Evolutionary conservation across 176 grass and related monocot species (phyloP).

Genomic region (Saccharum spontaneum): DNA sequence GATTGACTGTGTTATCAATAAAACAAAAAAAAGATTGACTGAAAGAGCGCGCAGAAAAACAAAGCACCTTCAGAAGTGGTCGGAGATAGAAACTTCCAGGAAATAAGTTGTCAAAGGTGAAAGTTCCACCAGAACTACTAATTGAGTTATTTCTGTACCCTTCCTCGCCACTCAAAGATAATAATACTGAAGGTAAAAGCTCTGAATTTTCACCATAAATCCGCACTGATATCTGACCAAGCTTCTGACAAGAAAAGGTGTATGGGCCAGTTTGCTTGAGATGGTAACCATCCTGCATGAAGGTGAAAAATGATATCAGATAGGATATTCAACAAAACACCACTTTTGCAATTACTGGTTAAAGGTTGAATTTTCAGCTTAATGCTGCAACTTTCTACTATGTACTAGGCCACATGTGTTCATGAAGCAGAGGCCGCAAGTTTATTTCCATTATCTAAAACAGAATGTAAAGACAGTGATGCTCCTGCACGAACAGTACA

Average conservation of each 20-base stretch:
- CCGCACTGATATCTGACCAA: slow-evolving; percentile 72
- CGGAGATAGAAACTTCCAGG: slow-evolving; percentile 95
- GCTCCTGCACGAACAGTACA: not conserved
- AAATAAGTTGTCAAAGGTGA: slow-evolving; percentile 85
- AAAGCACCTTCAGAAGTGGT: slow-evolving; percentile 82
- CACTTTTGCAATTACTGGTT: slow-evolving; percentile 16
- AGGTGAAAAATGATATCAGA: slow-evolving; percentile 31
- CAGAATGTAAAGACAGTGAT: not conserved
- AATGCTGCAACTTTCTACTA: slow-evolving; percentile 1
- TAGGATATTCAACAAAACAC: slow-evolving; percentile 34
- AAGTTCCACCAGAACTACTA: slow-evolving; percentile 73
- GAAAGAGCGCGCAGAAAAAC: not conserved
- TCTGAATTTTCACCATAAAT: slow-evolving; percentile 64
- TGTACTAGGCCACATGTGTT: not conserved
- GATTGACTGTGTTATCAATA: not conserved
- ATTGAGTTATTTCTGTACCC: slow-evolving; percentile 97
- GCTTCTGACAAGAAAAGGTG: slow-evolving; percentile 83
- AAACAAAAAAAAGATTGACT: not conserved
- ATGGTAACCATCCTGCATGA: slow-evolving; percentile 70
- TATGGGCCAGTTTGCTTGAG: slow-evolving; percentile 68
- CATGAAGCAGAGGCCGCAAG: not conserved
- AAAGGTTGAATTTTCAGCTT: not conserved
- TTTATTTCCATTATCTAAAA: slow-evolving; percentile 1
- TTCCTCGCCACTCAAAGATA: slow-evolving; percentile 95
- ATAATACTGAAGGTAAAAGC: slow-evolving; percentile 72